phyloP scores from a whole-genome alignment of 306 rosid genomes.

The Sesbania bispinosa region DNA sequence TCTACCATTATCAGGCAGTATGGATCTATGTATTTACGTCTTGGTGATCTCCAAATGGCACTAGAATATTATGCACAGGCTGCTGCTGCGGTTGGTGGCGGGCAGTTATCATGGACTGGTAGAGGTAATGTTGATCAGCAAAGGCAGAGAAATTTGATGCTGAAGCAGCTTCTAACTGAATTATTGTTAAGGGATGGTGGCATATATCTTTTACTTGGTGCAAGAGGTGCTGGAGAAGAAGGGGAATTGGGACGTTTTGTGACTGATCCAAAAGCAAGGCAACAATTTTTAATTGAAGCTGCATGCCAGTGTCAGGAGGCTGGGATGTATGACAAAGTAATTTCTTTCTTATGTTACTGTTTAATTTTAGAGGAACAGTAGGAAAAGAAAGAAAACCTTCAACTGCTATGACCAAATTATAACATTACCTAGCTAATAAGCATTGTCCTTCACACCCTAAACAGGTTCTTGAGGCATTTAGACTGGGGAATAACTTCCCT shows the following conservation, averaged over 20 bases:
- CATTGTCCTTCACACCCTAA: background rate
- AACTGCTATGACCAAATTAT: background rate
- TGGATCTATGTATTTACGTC: constrained; percentile 77
- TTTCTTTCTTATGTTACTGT: constrained; percentile 8
- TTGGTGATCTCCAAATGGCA: constrained; percentile 68
- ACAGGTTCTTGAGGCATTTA: constrained; percentile 17
- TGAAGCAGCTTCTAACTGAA: constrained; percentile 94
- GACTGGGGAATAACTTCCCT: constrained; percentile 5
- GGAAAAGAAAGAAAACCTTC: background rate
- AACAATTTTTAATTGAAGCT: constrained; percentile 87
- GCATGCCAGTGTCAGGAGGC: constrained; percentile 91
- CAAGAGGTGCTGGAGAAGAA: constrained; percentile 95
- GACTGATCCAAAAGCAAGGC: constrained; percentile 67
- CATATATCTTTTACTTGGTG: constrained; percentile 80
- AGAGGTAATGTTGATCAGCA: constrained; percentile 82
- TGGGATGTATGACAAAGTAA: constrained; percentile 90
- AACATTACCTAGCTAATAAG: constrained; percentile 11
- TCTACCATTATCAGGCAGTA: constrained; percentile 81
- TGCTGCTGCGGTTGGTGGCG: constrained; percentile 97
- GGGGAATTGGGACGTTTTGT: constrained; percentile 85
- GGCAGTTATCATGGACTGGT: constrained; percentile 85
- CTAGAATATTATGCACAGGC: constrained; percentile 95
- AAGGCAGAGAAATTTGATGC: constrained; percentile 92
- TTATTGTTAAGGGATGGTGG: constrained; percentile 84
- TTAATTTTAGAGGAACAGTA: background rate